phyloP scores from a whole-genome alignment of 2,329 filamentous ascomycete species.

The Ciborinia camelliae region DNA sequence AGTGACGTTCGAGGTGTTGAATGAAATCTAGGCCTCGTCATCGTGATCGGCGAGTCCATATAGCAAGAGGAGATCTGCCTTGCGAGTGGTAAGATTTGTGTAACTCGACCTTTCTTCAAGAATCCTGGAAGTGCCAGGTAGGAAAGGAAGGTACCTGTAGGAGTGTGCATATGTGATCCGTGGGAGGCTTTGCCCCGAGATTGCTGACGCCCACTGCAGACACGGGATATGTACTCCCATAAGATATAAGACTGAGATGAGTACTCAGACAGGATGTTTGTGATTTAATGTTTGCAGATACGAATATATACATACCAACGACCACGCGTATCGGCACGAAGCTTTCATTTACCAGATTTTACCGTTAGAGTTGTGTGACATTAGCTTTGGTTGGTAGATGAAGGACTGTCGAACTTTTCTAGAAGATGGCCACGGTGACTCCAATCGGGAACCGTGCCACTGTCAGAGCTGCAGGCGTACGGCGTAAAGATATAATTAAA shows the following conservation, averaged over 20 bases:
- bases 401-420: background rate
- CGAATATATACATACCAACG: background rate
- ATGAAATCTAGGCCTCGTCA: background rate
- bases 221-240: conserved; percentile 6
- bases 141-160: background rate
- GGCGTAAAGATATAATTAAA: conserved; percentile 3
- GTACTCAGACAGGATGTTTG: background rate
- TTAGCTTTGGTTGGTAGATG: background rate
- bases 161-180: conserved; percentile 5
- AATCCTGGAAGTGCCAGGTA: background rate
- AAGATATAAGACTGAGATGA: conserved; percentile 5
- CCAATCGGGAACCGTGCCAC: background rate
- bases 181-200: conserved; percentile 6
- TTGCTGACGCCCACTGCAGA: conserved; percentile 4
- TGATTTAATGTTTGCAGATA: background rate
- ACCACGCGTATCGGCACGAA: background rate
- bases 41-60: background rate
- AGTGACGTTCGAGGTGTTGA: background rate
- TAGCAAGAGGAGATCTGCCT: background rate
- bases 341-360: background rate
- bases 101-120: background rate
- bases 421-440: conserved; percentile 5
- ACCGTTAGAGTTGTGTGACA: background rate
- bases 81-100: conserved; percentile 9
- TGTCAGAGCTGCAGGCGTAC: background rate